A percentile compares a stretch with the other conserved stretches of the same genome.
Evolutionary conservation across 768 basidiomycete genomes (phyloP).

Genomic region (Mycena filopes): DNA sequence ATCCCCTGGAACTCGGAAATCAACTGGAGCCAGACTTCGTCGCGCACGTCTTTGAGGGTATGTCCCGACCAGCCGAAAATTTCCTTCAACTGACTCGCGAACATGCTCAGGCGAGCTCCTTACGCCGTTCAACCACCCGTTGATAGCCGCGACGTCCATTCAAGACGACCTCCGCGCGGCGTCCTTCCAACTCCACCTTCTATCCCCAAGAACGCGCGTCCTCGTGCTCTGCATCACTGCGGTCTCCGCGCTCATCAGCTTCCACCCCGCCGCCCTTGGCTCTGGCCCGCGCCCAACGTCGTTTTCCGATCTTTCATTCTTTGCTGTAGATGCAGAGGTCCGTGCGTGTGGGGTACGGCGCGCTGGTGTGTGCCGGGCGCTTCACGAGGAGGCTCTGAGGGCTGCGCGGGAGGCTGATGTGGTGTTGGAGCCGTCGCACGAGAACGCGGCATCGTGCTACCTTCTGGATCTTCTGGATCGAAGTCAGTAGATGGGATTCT

Average conservation of each 20-base stretch:
- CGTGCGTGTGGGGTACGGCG: slow-evolving; percentile 9
- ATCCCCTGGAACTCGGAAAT: too few species aligned
- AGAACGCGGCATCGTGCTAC: slow-evolving; percentile 27
- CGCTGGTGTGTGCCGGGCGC: neutral
- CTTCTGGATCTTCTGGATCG: slow-evolving; percentile 19
- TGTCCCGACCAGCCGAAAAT: too few species aligned
- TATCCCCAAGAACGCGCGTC: slow-evolving; percentile 13
- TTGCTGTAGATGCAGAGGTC: neutral
- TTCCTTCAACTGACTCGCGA: neutral
- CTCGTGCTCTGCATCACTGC: slow-evolving; percentile 23
- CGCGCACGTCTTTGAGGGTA: slow-evolving; percentile 21
- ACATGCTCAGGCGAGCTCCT: neutral
- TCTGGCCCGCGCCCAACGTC: slow-evolving; percentile 9
- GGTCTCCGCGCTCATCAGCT: slow-evolving; percentile 3
- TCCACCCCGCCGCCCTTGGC: slow-evolving; percentile 10
- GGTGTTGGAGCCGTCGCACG: slow-evolving; percentile 13
- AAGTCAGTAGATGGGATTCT: neutral
- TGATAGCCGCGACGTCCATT: neutral
- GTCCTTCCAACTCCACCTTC: slow-evolving; percentile 13
- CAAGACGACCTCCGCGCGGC: neutral
- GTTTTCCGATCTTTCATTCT: neutral
- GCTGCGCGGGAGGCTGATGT: slow-evolving; percentile 19
- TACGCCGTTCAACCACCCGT: slow-evolving; percentile 12
- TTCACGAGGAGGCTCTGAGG: slow-evolving; percentile 11
- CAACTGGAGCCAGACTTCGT: slow-evolving; percentile 7